phyloP scores from a whole-genome alignment of 2,329 filamentous ascomycete genomes.

The Aspergillus neotritici region DNA sequence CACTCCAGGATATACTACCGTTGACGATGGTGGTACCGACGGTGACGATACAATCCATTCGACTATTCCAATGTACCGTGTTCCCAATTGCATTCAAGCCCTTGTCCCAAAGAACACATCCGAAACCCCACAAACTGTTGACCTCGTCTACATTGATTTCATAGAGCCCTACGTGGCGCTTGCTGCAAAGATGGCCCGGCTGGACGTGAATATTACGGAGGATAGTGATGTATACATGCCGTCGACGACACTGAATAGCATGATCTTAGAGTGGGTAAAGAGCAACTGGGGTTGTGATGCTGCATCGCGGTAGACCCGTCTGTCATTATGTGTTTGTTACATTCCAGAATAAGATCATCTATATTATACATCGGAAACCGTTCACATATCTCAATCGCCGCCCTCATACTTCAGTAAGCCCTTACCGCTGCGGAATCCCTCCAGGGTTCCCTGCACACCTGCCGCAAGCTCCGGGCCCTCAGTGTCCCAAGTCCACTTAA shows the following conservation, averaged over 20 bases:
- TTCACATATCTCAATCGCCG: conserved; percentile 22
- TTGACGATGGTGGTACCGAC: conserved; percentile 73
- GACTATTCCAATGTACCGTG: conserved; percentile 64
- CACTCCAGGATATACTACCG: conserved; percentile 77
- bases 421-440: conserved; percentile 82
- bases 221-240: conserved; percentile 51
- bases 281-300: conserved; percentile 47
- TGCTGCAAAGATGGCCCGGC: conserved; percentile 60
- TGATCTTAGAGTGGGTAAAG: conserved; percentile 57
- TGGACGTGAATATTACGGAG: conserved; percentile 42
- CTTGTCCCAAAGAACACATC: conserved; percentile 45
- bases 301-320: background rate
- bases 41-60: conserved; percentile 88
- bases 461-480: conserved; percentile 61
- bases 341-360: background rate
- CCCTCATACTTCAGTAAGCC: conserved; percentile 76
- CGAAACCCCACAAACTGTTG: conserved; percentile 63
- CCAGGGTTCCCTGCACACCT: conserved; percentile 75
- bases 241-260: conserved; percentile 50
- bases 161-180: conserved; percentile 74
- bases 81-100: conserved; percentile 79
- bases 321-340: background rate
- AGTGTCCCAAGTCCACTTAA: conserved; percentile 79
- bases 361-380: conserved; percentile 12
- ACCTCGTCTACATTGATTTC: conserved; percentile 88